Evolutionary conservation across 2,329 filamentous ascomycete genomes (phyloP), one percentile per base, ranked within the genome.

Genomic region (Xylaria sp.): DNA sequence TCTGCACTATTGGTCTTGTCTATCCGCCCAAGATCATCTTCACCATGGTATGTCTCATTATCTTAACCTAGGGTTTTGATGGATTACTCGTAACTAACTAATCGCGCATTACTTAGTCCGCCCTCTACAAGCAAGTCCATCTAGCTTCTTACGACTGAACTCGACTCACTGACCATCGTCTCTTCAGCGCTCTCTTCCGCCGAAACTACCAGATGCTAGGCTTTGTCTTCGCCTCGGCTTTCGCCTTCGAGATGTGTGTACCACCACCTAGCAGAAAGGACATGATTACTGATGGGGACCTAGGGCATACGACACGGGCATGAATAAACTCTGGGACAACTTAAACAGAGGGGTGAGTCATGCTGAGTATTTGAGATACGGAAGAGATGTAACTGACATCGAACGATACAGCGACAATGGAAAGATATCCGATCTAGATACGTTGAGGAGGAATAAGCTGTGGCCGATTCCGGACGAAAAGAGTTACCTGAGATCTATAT

Each of bases 401-500:
- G 74, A 55, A 55, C 22, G 51, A 33, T 54, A 75, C 78, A 98
- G 95, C 93, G 95, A 78, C 95, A 97, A 96, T 98, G 96, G 96
- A 97, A 97, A 88, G 96, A 99, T 81, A 97, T 99, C 85, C 95
- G 96, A 84, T 84, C 90, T 81, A 90, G 87, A 82, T 99, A 97
- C 82, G 81, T 97, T 77, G 83, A 92, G 82, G 85, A 86, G 67
- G 87, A 85, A 72, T 74, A 75, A 68, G 62, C 42, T 61, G 50
- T 53, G 49, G 36, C 69, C 63, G 62, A 36, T 44, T 6, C n/a
- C 50, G 61, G 61, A 31, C 45, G 57, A 60, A 54, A 45, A 59
- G 27, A 44, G 25, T 9, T 22, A 20, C 39, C 13, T 38, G 27
- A 53, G 27, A 42, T 29, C 44, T 27, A 22, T 25, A 50, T 45